Evolutionary conservation across 768 basidiomycete genomes (phyloP), one percentile per base, ranked within the genome.

Genomic region (Cubamyces lactineus): DNA sequence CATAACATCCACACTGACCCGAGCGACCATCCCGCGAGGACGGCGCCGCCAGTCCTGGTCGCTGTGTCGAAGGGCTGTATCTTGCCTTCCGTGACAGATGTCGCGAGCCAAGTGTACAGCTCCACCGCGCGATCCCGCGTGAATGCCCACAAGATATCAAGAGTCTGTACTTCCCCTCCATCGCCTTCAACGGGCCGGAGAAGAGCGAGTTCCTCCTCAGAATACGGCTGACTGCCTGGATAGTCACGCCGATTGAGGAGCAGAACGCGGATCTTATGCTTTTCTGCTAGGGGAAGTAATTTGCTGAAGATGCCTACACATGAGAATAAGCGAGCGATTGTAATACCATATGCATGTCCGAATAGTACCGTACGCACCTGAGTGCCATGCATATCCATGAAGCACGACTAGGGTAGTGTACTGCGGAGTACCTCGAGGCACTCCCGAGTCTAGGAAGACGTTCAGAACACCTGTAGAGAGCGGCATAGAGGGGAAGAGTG

Each of bases 361-460:
- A 11, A 34, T 6, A 34, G 9, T 34, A 1, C 1, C 11, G 34
- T 34, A 34, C 34, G 9, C 34, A 34, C 34, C 6, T 9, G 34
- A 34, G 9, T 34, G 34, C 34, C 63, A 65, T 17, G 28, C 43
- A 26, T 47, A 51, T 24, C 63, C 63, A 38, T 65, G 63, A 3
- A 61, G 15, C n/a, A 61, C 12, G 5, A 65, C 59, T 3, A 65
- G 30, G 3, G 63, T 65, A 4, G 53, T 56, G 40, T 61, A 61
- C 17, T 50, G 24, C 15, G 13, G 28, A 30, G 26, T 47, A n/a
- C 12, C 24, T 3, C 2, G 11, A 9, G 54, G 54, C 24, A 26
- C 21, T 1, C 54, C 54, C 16, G 43, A 40, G 43, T 56, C 54
- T 42, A 12, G n/a, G 39, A 54, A 49, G 26, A 28, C 26, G 48